A percentile compares a stretch with the other conserved stretches of the same genome.
phyloP scores from a whole-genome alignment of 352 stramenopile species.

The Aphanomyces astaci region DNA sequence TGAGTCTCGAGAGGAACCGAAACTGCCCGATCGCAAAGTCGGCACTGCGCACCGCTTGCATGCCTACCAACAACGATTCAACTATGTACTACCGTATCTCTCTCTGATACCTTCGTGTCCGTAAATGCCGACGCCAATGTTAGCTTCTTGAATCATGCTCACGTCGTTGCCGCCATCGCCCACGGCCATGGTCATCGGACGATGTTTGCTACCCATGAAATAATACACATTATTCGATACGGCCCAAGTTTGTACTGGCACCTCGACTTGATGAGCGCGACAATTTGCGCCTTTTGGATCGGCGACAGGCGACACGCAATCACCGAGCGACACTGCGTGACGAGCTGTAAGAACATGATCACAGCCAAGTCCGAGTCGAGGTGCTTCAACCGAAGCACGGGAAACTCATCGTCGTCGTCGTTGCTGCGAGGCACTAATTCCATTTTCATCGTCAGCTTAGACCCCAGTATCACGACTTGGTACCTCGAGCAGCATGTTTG shows the following conservation, averaged over 20 bases:
- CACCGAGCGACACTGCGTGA: slow-evolving; percentile 60
- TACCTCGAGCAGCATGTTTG: not conserved
- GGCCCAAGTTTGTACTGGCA: slow-evolving; percentile 31
- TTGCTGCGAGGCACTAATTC: not conserved
- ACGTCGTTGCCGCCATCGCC: slow-evolving; percentile 96
- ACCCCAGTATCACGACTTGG: too few relatives aligned
- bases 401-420: not conserved
- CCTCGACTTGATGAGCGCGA: slow-evolving; percentile 64
- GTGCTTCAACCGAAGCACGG: not conserved
- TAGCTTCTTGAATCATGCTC: slow-evolving; percentile 90
- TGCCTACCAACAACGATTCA: slow-evolving; percentile 38
- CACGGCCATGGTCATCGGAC: slow-evolving; percentile 80
- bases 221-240: not conserved
- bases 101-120: slow-evolving; percentile 92
- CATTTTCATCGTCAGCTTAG: not conserved
- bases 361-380: not conserved
- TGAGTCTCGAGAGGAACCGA: slow-evolving; percentile 58
- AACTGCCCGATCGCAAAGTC: slow-evolving; percentile 86
- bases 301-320: slow-evolving; percentile 85
- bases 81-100: too few relatives aligned
- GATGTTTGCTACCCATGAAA: slow-evolving; percentile 19
- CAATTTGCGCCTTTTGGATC: slow-evolving; percentile 81
- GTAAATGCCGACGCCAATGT: slow-evolving; percentile 89
- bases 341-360: slow-evolving; percentile 56
- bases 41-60: slow-evolving; percentile 76